Base-by-base conservation (phyloP, 2,329 filamentous ascomycete genomes). In the Colletotrichum sp. region DNA sequence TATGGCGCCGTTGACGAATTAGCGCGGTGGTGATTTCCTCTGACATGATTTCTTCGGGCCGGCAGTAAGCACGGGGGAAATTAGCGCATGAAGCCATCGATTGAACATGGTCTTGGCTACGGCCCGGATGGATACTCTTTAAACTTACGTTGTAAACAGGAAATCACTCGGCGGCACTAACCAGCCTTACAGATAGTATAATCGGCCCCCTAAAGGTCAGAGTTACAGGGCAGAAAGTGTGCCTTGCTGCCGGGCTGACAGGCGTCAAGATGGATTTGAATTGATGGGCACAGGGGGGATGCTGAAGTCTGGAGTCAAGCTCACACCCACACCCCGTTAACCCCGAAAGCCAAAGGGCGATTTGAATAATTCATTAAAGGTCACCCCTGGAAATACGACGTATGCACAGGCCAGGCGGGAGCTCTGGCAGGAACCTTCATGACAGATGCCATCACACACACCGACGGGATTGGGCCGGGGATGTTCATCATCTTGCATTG, bases 191-290 rank as follows among this genome's bases (percentile, higher is more conserved):
- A 55, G 18, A 56, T 30, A 62, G 65, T 64, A 56, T 4, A 30
- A 15, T 26, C 43, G 24, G 34, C 55, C 18, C 16, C 52, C 32
- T 21, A 34, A 12, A 38, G 65, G 18, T 6, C n/a, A 52, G 43
- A 52, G 28, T n/a, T 38, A 24, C 48, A n/a, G 13, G 16, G 30
- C 38, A 18, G 26, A 9, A 73, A 70, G 66, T 73, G n/a, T 58
- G 71, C 66, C 66, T 65, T 73, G 32, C 66, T 55, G n/a, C 38
- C n/a, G 28, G 58, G 26, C 56, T 70, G 56, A 73, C 66, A 58
- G 65, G 8, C 66, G 64, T 52, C n/a, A 58, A 66, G n/a, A 56
- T 56, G 30, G 60, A 48, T 60, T 70, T 28, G 34, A 56, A 26
- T 70, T 58, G 58, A 58, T 48, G 18, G 30, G 43, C 48, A 73